Evolutionary conservation across 2,329 filamentous ascomycete species (phyloP).

Genomic region (Hymenoscyphus fructigenus): DNA sequence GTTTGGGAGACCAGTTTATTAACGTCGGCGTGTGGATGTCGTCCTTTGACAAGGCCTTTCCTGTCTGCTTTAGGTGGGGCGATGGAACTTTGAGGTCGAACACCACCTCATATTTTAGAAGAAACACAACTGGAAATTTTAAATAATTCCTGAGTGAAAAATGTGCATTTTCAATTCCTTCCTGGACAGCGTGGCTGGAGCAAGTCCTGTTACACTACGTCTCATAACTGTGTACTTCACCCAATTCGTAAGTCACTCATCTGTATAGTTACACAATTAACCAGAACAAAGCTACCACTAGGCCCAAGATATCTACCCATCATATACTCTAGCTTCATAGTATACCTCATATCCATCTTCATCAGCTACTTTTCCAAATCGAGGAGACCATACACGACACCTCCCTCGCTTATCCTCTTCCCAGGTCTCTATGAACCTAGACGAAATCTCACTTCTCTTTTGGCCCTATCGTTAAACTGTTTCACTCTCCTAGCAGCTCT

Average conservation of each 20-base stretch:
- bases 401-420: not conserved
- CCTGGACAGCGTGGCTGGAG: not conserved
- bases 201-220: not conserved
- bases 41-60: too few relatives aligned
- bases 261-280: too few relatives aligned
- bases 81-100: too few relatives aligned
- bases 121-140: too few relatives aligned
- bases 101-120: too few relatives aligned
- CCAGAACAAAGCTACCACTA: too few relatives aligned
- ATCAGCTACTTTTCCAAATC: not conserved
- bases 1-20: too few relatives aligned
- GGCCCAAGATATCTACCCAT: not conserved
- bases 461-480: not conserved
- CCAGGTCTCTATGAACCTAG: not conserved
- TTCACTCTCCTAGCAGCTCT: not conserved
- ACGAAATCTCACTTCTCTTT: not conserved
- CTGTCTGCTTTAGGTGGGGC: too few relatives aligned
- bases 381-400: not conserved
- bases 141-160: not conserved
- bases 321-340: constrained; percentile 1
- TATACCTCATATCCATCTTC: not conserved
- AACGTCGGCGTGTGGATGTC: too few relatives aligned
- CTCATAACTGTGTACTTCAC: not conserved
- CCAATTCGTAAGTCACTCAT: not conserved
- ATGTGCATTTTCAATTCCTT: not conserved